phyloP scores from a whole-genome alignment of 495 filamentous ascomycete genomes.

The Pseudoneurospora amorphoporcata region DNA sequence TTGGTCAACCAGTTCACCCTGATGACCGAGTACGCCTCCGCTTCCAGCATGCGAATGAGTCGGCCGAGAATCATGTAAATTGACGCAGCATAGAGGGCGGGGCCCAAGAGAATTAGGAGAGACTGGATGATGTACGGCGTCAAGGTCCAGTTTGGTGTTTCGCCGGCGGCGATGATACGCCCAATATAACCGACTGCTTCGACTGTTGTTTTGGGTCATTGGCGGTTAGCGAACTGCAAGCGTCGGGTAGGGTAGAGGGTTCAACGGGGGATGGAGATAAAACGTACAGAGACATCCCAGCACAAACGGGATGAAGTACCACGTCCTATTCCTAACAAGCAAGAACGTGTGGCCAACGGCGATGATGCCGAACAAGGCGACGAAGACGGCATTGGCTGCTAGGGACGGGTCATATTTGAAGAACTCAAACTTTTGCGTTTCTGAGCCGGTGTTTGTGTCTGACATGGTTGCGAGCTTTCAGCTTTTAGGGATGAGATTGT shows the following conservation, averaged over 20 bases:
- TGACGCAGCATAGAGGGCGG: slow-evolving; percentile 34
- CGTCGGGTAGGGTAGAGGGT: neutral
- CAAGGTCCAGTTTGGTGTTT: slow-evolving; percentile 20
- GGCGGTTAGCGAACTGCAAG: neutral
- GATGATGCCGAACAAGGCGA: slow-evolving; percentile 38
- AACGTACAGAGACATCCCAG: slow-evolving; percentile 47
- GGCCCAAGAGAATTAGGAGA: slow-evolving; percentile 32
- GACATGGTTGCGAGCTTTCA: slow-evolving; percentile 4
- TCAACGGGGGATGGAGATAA: neutral
- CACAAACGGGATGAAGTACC: slow-evolving; percentile 52
- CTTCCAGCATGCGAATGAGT: slow-evolving; percentile 31
- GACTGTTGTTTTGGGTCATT: slow-evolving; percentile 23
- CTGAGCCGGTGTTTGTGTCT: neutral
- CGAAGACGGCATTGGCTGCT: slow-evolving; percentile 38
- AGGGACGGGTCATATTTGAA: slow-evolving; percentile 42
- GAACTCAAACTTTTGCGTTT: slow-evolving; percentile 15
- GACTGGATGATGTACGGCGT: slow-evolving; percentile 28
- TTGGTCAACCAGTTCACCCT: slow-evolving; percentile 37
- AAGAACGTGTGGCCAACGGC: slow-evolving; percentile 39
- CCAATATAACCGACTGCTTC: slow-evolving; percentile 51
- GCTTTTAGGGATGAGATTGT: neutral
- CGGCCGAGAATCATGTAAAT: slow-evolving; percentile 50
- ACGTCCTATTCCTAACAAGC: slow-evolving; percentile 37
- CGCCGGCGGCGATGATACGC: slow-evolving; percentile 29
- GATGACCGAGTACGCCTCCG: slow-evolving; percentile 28